Percentiles rank a stretch among this genome's conserved stretches.
These are phyloP conservation scores for Tubosaeta brunneosetosa DNA, from an alignment of 768 basidiomycete species.

Conservation along the genomic window DNA sequence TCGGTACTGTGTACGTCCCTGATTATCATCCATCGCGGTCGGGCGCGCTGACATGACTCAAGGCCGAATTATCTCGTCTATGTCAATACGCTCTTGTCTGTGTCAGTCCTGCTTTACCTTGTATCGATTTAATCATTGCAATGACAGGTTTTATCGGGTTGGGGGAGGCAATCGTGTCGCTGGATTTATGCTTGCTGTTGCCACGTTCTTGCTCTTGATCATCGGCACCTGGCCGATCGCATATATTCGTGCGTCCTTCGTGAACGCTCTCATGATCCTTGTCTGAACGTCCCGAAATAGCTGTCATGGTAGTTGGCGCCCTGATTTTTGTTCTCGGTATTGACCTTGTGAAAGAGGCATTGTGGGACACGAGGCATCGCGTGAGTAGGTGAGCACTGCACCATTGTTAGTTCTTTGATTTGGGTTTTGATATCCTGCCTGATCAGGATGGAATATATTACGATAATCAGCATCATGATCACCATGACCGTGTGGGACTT, in stretches of 20 bases:
- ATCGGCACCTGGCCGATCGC: conserved; percentile 88
- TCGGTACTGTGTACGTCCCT: conserved; percentile 71
- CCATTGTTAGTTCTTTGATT: neutral
- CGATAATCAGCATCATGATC: conserved; percentile 80
- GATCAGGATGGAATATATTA: conserved; percentile 69
- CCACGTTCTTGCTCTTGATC: conserved; percentile 66
- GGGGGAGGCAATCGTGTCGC: conserved; percentile 83
- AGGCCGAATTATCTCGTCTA: conserved; percentile 86
- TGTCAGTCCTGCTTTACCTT: neutral
- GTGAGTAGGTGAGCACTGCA: conserved; percentile 60
- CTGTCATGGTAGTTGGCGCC: conserved; percentile 86
- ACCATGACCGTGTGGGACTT: conserved; percentile 96
- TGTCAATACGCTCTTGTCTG: conserved; percentile 76
- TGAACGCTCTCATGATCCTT: neutral
- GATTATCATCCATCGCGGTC: neutral
- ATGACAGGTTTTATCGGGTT: conserved; percentile 78
- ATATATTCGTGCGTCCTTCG: conserved; percentile 68
- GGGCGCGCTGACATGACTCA: conserved; percentile 8
- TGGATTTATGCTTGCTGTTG: conserved; percentile 78
- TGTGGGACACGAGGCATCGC: conserved; percentile 93
- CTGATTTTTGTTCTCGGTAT: conserved; percentile 93
- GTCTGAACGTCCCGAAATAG: conserved; percentile 34
- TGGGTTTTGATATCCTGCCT: conserved; percentile 3
- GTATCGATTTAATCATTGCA: neutral
- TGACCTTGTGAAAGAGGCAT: conserved; percentile 90